Evolutionary conservation across 1,284 basidiomycete species (phyloP), one percentile per base, ranked within the genome.

Genomic region (Leccinum subspadiceum): DNA sequence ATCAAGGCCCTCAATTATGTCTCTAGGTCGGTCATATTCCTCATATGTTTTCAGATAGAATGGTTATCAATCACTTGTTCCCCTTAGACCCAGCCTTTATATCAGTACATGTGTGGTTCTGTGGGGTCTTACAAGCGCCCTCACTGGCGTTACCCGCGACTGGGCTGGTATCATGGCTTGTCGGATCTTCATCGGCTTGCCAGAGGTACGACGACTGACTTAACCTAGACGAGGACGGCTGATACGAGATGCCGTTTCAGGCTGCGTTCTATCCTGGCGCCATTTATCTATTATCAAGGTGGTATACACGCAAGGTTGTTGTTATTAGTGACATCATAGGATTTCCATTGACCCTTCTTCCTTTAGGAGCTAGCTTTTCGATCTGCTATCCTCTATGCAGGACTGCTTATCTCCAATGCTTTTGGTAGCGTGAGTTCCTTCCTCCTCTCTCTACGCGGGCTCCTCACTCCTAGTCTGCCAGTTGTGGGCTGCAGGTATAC

Each of bases 331-430:
- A 87, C 8, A 3, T 9, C 31, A 3, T 24, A 22, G 10, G 5
- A 33, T 51, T 13, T 9, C 17, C 9, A 26, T 22, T 41, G 86
- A 6, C 86, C 86, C 7, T 87, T 10, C 33, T 37, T 22, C 41
- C 59, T n/a, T 0, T 15, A 86, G 84, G 84, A 88, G 73, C 74
- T 88, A 5, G 84, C 84, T 0, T 83, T 90, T 61, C 83, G 90
- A 49, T 84, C 85, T 53, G 85, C 88, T 1, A 79, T 91, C 56
- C 78, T 93, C 2, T 90, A 86, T 70, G 80, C 80, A 13, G 89
- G 89, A 17, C 70, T 85, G 5, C 74, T 91, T 22, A 80, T 90
- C 56, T 87, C 87, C 1, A 91, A 90, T 73, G 89, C 90, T 2
- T 90, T 92, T 69, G 88, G 89, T 50, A 77, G 82, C 57, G 85